Base-by-base conservation (phyloP, 1,284 basidiomycete genomes). In the Fistulinella cinereoalba region DNA sequence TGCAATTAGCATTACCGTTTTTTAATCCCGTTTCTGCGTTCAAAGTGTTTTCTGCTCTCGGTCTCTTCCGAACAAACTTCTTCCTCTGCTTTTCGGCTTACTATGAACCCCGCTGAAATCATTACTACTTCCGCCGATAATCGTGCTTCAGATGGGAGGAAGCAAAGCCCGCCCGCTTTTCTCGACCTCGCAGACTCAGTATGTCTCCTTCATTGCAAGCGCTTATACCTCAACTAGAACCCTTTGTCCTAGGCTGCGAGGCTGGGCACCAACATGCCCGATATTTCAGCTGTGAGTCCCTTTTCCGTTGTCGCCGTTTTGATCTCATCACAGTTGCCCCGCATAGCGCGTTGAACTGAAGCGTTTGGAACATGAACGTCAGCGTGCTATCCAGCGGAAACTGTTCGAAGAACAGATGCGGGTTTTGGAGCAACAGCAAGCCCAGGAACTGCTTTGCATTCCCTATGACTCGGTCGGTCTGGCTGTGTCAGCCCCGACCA, bases 381-480 rank as follows among this genome's bases (percentile, higher is more conserved):
- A 92, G 70, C 88, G 92, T 55, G 72, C 73, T 37, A 69, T 90
- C 46, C 93, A 96, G 67, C 84, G 92, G 62, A 88, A 85, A 68
- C 72, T 90, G 58, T 96, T 97, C 65, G 94, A 95, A 68, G 90
- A 94, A 58, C 91, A 96, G 70, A 95, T 96, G 88, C 83, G 85
- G 45, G 84, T 79, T 54, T 79, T 97, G 51, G 94, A 97, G 69
- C 88, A 91, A 57, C 87, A 93, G 66, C 93, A 97, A 69, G 84
- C 85, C 16, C 86, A 92, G 63, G 89, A 87, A 65, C 76, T 91
- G 32, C 80, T 92, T 55, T 80, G 61, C 54, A 77, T 89, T 54
- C 85, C 87, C 18, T 75, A 79, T 56, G 86, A 88, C 49, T 54
- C 75, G n/a, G 68, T 62, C 44, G 59, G 57, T 55, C 60, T 90